Evolutionary conservation across 257 asterid genomes (phyloP).

Genomic region (Nicotiana knightiana): DNA sequence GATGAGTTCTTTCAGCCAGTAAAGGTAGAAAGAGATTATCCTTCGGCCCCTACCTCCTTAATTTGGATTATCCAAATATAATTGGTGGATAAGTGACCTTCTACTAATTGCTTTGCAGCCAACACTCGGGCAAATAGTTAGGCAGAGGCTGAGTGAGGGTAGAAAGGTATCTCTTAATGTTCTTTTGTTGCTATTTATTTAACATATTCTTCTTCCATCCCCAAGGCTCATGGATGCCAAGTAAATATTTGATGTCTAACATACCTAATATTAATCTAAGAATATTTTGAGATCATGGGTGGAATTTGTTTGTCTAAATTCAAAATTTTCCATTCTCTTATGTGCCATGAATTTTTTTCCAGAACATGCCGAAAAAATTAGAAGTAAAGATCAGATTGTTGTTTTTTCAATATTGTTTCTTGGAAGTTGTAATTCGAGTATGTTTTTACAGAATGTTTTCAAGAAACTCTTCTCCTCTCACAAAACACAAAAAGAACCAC

Average conservation of each 20-base stretch:
- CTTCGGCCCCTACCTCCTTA: not conserved
- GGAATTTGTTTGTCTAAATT: not conserved
- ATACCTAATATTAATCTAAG: not conserved
- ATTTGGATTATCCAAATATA: not conserved
- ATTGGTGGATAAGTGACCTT: conserved; percentile 2
- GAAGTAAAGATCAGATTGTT: not conserved
- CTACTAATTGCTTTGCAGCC: conserved; percentile 34
- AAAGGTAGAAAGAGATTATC: conserved; percentile 35
- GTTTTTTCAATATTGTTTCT: not conserved
- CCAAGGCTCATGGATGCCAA: not conserved
- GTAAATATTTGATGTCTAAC: not conserved
- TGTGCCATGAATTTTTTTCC: not conserved
- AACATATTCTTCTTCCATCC: not conserved
- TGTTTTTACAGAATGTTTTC: not conserved
- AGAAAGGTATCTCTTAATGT: conserved; percentile 46
- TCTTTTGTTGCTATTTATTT: not conserved
- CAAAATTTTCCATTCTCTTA: not conserved
- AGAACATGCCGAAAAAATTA: not conserved
- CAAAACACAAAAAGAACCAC: not conserved
- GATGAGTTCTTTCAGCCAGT: conserved; percentile 84
- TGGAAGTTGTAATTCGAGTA: not conserved
- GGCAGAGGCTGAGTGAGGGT: conserved; percentile 64
- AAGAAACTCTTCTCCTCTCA: not conserved
- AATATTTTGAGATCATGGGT: not conserved
- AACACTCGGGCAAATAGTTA: conserved; percentile 53